Conservation (phyloP, 192 early-diverging fungal species). For the Powellomyces hirtus region DNA sequence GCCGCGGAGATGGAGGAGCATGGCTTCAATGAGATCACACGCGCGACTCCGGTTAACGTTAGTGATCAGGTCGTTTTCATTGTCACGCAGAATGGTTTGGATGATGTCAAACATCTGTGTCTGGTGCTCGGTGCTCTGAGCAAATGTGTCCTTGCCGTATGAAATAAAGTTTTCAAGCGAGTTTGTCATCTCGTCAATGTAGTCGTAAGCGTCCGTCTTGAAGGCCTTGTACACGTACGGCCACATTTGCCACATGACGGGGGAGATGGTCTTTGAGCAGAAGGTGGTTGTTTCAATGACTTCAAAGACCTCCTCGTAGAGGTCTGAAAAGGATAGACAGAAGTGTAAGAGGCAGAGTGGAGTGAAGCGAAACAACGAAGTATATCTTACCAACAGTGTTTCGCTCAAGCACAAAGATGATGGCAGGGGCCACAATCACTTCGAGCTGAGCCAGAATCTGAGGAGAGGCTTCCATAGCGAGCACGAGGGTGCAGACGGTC, state of each 20-base stretch:
- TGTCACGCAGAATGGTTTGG: slow-evolving; percentile 58
- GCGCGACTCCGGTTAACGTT: slow-evolving; percentile 79
- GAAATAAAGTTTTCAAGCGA: slow-evolving; percentile 88
- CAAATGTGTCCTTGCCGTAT: slow-evolving; percentile 79
- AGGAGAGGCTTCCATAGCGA: slow-evolving; percentile 76
- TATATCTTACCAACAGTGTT: slow-evolving; percentile 48
- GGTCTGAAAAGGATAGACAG: slow-evolving; percentile 49
- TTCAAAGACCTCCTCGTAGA: slow-evolving; percentile 86
- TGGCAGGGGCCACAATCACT: slow-evolving; percentile 70
- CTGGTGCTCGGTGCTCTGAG: slow-evolving; percentile 64
- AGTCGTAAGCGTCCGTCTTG: slow-evolving; percentile 79
- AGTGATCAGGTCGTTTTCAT: slow-evolving; percentile 72
- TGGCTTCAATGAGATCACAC: slow-evolving; percentile 81
- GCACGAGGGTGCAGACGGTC: slow-evolving; percentile 83
- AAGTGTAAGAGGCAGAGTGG: background rate
- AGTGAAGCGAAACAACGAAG: background rate
- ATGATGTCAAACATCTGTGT: slow-evolving; percentile 81
- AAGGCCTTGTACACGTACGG: slow-evolving; percentile 73
- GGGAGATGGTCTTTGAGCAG: slow-evolving; percentile 77
- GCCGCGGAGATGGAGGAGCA: slow-evolving; percentile 82
- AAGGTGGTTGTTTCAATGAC: slow-evolving; percentile 87
- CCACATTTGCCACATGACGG: slow-evolving; percentile 82
- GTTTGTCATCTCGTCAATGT: slow-evolving; percentile 88
- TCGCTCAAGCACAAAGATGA: slow-evolving; percentile 77
- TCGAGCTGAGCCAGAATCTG: slow-evolving; percentile 81